Evolutionary conservation across 345 rosid species (phyloP).

Genomic region (Acer yangbiense): DNA sequence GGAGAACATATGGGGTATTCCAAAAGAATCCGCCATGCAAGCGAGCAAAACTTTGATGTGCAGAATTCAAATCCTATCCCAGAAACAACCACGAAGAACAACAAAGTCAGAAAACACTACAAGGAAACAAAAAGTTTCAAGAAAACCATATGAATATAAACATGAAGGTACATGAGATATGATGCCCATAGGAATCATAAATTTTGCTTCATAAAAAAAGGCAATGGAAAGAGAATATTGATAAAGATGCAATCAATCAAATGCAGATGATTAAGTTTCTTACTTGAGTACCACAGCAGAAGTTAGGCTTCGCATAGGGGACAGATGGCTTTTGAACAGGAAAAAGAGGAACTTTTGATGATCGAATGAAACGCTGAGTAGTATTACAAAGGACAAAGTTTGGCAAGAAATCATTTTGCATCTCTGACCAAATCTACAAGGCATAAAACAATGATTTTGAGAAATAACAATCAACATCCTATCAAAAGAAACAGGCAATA

Average conservation of each 20-base stretch:
- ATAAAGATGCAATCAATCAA: slow-evolving; percentile 1
- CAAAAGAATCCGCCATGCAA: slow-evolving; percentile 92
- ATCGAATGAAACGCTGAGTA: slow-evolving; percentile 90
- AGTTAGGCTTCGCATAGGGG: slow-evolving; percentile 88
- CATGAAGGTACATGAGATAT: not conserved
- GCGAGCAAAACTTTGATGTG: slow-evolving; percentile 96
- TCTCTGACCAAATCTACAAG: slow-evolving; percentile 95
- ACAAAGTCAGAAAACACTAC: not conserved
- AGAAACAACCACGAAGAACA: slow-evolving; percentile 4
- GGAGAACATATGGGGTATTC: slow-evolving; percentile 86
- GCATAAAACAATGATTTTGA: slow-evolving; percentile 13
- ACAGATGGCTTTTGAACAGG: slow-evolving; percentile 94
- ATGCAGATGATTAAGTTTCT: slow-evolving; percentile 20
- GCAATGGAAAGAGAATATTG: slow-evolving; percentile 9
- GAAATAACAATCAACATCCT: not conserved
- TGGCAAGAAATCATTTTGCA: slow-evolving; percentile 96
- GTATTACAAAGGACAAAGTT: slow-evolving; percentile 97
- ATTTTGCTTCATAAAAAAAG: not conserved
- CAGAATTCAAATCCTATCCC: slow-evolving; percentile 87
- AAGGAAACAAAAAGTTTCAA: not conserved
- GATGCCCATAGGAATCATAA: not conserved
- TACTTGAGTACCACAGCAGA: slow-evolving; percentile 95
- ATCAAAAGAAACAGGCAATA: not conserved
- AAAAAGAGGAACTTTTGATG: slow-evolving; percentile 65
- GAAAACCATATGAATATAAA: not conserved